Evolutionary conservation across 805 yeast species (phyloP).

Genomic region (Starmera pachycereana): DNA sequence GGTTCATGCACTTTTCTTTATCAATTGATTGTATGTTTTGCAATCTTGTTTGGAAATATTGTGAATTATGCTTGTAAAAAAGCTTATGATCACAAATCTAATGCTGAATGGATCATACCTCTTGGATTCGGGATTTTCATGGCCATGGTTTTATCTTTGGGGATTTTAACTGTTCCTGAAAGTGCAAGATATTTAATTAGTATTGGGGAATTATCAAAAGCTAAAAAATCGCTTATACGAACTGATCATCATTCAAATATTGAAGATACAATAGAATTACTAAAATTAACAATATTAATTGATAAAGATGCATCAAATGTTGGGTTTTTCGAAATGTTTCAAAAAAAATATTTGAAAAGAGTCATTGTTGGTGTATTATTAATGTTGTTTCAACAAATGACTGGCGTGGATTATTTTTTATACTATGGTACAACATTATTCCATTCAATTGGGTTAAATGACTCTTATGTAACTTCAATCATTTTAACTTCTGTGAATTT

Average conservation of each 20-base stretch:
- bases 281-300: constrained; percentile 2
- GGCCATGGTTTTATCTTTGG: constrained; percentile 38
- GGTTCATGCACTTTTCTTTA: constrained; percentile 57
- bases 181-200: constrained; percentile 52
- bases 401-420: constrained; percentile 65
- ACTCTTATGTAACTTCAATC: constrained; percentile 45
- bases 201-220: constrained; percentile 38
- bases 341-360: constrained; percentile 28
- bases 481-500: constrained; percentile 44
- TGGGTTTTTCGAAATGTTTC: constrained; percentile 24
- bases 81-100: constrained; percentile 17
- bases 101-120: constrained; percentile 64
- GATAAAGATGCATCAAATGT: constrained; percentile 19
- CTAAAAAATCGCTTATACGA: constrained; percentile 38
- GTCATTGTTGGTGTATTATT: constrained; percentile 32
- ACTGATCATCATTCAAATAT: constrained; percentile 35
- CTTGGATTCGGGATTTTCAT: constrained; percentile 35
- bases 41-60: constrained; percentile 59
- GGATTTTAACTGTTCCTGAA: constrained; percentile 59
- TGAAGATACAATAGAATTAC: constrained; percentile 3
- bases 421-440: constrained; percentile 62
- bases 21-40: constrained; percentile 55
- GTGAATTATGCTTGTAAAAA: constrained; percentile 44
- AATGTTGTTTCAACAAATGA: constrained; percentile 51
- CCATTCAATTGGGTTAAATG: constrained; percentile 35